Percentiles rank a stretch among this genome's conserved stretches.
Conservation (phyloP, 805 yeast genomes). For the Diddensiella transvaalensis region DNA sequence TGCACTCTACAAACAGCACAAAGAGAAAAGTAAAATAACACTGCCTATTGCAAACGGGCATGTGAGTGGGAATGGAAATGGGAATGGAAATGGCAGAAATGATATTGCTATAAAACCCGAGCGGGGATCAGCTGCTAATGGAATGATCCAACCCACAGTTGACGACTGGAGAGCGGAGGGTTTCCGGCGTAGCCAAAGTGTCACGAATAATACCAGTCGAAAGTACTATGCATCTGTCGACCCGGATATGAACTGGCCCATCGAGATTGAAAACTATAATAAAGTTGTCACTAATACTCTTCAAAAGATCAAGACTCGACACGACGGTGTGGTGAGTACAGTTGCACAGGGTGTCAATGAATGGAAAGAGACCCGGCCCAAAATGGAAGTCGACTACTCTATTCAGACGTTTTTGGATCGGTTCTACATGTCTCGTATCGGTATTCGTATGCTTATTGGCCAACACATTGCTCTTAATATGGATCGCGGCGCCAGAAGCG, state of each 20-base stretch:
- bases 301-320: constrained; percentile 71
- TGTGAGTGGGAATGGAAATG: constrained; percentile 1
- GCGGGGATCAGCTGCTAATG: constrained; percentile 14
- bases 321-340: constrained; percentile 90
- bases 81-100: constrained; percentile 15
- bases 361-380: constrained; percentile 60
- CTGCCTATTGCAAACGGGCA: constrained; percentile 7
- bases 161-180: constrained; percentile 27
- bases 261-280: constrained; percentile 70
- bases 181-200: constrained; percentile 18
- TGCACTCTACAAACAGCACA: constrained; percentile 27
- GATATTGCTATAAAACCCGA: constrained; percentile 35
- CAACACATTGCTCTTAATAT: constrained; percentile 82
- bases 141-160: constrained; percentile 19
- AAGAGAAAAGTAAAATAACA: constrained; percentile 12
- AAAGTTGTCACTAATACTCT: constrained; percentile 61
- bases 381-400: constrained; percentile 57
- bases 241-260: constrained; percentile 61
- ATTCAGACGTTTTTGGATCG: constrained; percentile 80
- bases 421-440: constrained; percentile 86
- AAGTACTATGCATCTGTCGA: constrained; percentile 51
- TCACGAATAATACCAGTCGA: constrained; percentile 24
- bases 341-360: constrained; percentile 90
- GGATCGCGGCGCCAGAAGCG: constrained; percentile 53
- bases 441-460: constrained; percentile 91